Conservation (phyloP, 1,139 yeast species). For the Wickerhamiella infanticola region DNA sequence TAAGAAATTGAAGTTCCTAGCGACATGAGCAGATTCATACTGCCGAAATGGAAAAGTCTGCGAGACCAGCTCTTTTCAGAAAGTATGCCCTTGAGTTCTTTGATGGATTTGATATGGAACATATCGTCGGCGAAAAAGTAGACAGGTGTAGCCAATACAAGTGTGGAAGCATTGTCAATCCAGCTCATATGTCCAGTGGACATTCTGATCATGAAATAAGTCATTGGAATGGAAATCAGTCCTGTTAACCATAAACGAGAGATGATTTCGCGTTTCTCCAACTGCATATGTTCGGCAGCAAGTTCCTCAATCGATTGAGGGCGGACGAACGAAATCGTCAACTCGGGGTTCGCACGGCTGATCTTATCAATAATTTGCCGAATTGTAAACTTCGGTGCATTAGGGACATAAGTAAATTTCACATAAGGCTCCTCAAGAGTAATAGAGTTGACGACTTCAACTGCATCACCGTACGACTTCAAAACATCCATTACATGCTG, state of each 20-base stretch:
- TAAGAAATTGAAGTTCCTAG: slow-evolving; percentile 62
- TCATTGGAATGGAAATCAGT: slow-evolving; percentile 49
- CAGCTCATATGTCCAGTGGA: slow-evolving; percentile 32
- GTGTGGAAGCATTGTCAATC: slow-evolving; percentile 31
- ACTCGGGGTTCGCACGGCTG: slow-evolving; percentile 32
- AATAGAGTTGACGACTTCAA: slow-evolving; percentile 39
- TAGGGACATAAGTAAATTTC: slow-evolving; percentile 49
- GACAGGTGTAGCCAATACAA: slow-evolving; percentile 54
- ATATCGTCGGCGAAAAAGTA: slow-evolving; percentile 62
- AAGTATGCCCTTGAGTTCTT: slow-evolving; percentile 36
- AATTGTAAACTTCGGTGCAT: slow-evolving; percentile 35
- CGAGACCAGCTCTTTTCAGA: slow-evolving; percentile 42
- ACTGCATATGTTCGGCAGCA: slow-evolving; percentile 34
- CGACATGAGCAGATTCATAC: slow-evolving; percentile 59
- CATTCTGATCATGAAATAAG: slow-evolving; percentile 51
- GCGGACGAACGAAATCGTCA: slow-evolving; percentile 40
- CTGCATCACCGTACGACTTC: slow-evolving; percentile 38
- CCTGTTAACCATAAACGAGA: slow-evolving; percentile 36
- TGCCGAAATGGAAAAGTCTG: slow-evolving; percentile 52
- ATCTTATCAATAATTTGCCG: slow-evolving; percentile 38
- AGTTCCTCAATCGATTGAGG: slow-evolving; percentile 50
- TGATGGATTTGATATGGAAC: slow-evolving; percentile 50
- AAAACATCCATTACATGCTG: slow-evolving; percentile 36
- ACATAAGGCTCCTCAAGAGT: slow-evolving; percentile 41
- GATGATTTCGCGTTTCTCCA: slow-evolving; percentile 35